These are phyloP conservation scores for Ramularia collo-cygni DNA, from an alignment of 2,329 filamentous ascomycete genomes.

Conservation along the genomic window DNA sequence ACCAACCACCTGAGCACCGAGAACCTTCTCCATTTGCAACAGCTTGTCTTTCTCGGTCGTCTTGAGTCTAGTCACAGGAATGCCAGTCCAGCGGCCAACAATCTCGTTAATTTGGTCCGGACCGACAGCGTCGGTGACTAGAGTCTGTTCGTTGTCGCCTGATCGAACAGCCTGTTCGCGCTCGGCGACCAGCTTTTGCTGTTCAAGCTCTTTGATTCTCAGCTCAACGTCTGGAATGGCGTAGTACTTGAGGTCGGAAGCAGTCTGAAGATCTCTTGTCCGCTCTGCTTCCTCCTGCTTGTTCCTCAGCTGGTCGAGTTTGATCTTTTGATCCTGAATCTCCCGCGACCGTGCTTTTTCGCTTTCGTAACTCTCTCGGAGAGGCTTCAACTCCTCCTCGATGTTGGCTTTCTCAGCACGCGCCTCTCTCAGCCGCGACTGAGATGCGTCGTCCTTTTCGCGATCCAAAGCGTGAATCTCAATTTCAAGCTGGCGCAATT, in stretches of 20 bases:
- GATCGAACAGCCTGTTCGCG: constrained; percentile 55
- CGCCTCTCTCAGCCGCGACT: constrained; percentile 71
- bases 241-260: constrained; percentile 93
- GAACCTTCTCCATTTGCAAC: constrained; percentile 88
- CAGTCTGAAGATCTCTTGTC: constrained; percentile 73
- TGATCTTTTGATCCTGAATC: constrained; percentile 69
- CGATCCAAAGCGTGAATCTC: constrained; percentile 92
- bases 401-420: constrained; percentile 90
- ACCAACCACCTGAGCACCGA: constrained; percentile 79
- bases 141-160: constrained; percentile 51
- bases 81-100: constrained; percentile 94
- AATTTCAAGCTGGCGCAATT: constrained; percentile 84
- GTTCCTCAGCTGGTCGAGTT: constrained; percentile 83
- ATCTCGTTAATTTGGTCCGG: constrained; percentile 99
- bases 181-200: constrained; percentile 73
- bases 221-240: constrained; percentile 87
- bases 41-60: constrained; percentile 97
- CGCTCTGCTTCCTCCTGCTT: constrained; percentile 92
- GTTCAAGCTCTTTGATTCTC: constrained; percentile 74
- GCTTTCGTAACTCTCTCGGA: constrained; percentile 90
- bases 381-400: constrained; percentile 81
- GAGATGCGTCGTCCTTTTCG: constrained; percentile 91
- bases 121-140: constrained; percentile 89
- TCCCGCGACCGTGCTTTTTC: constrained; percentile 66
- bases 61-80: constrained; percentile 87